A percentile compares a stretch with the other conserved stretches of the same genome.
Conservation (phyloP, 1,139 yeast genomes). For the Blastobotrys buckinghamii region DNA sequence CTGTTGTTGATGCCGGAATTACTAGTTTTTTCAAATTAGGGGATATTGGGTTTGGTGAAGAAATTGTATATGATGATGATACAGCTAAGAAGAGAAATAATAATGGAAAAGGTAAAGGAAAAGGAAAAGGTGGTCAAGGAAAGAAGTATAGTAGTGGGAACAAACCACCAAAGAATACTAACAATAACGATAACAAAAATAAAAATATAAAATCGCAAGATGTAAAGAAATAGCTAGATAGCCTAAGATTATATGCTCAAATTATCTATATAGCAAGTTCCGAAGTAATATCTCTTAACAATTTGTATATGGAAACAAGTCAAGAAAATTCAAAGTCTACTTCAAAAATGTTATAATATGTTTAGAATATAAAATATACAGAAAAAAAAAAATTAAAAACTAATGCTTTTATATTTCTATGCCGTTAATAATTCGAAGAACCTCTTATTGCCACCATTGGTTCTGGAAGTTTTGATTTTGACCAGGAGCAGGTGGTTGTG, state of each 20-base stretch:
- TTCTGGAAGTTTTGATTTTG: slow-evolving; percentile 24
- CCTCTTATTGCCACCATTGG: slow-evolving; percentile 12
- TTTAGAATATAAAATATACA: too few relatives aligned
- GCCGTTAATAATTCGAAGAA: too few relatives aligned
- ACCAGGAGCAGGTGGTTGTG: slow-evolving; percentile 24
- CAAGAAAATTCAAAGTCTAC: too few relatives aligned
- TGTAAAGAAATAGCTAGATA: too few relatives aligned
- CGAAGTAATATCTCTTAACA: too few relatives aligned
- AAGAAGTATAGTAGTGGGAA: not conserved
- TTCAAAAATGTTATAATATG: too few relatives aligned
- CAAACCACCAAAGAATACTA: not conserved
- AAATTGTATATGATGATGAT: slow-evolving; percentile 22
- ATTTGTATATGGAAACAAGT: too few relatives aligned
- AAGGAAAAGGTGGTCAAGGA: not conserved
- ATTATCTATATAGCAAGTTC: too few relatives aligned
- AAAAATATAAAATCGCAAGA: not conserved
- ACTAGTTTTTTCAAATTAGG: slow-evolving; percentile 58
- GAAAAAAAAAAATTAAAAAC: not conserved
- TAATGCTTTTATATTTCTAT: too few relatives aligned
- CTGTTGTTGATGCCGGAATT: slow-evolving; percentile 66
- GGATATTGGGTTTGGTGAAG: slow-evolving; percentile 52
- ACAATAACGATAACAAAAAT: not conserved
- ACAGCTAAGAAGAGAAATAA: not conserved
- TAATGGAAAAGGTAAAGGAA: not conserved
- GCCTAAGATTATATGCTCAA: too few relatives aligned